These are phyloP conservation scores for Euphorbia celastroides DNA, from an alignment of 441 rosid genomes.

Conservation along the genomic window DNA sequence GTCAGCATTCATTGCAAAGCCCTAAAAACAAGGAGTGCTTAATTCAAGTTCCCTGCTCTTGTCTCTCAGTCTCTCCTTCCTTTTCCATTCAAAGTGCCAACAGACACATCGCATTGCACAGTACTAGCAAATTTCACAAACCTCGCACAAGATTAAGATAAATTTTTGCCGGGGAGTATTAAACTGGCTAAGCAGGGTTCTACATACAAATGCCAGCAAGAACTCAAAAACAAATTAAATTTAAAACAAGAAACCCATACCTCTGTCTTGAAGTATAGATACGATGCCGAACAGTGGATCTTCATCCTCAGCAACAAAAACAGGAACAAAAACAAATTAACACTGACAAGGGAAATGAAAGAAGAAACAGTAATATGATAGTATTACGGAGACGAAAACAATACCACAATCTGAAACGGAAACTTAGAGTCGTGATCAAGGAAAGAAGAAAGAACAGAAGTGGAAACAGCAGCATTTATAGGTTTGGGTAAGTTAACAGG, in stretches of 20 bases:
- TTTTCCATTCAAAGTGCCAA: not conserved
- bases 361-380: too few relatives aligned
- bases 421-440: slow-evolving; percentile 4
- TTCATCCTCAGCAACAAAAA: slow-evolving; percentile 22
- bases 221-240: too few relatives aligned
- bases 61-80: too few relatives aligned
- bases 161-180: not conserved
- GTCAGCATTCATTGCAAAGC: too few relatives aligned
- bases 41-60: too few relatives aligned
- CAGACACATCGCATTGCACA: not conserved
- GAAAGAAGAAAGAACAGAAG: not conserved
- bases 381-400: not conserved
- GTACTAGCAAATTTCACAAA: not conserved
- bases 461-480: not conserved
- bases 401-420: slow-evolving; percentile 20
- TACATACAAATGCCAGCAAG: too few relatives aligned
- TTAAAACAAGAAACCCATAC: slow-evolving; percentile 18
- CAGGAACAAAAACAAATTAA: not conserved
- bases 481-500: not conserved
- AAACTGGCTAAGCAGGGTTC: not conserved
- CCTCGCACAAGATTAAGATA: not conserved
- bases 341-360: not conserved
- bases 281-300: not conserved
- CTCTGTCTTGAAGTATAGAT: not conserved
- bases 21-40: not conserved